These are phyloP conservation scores for Huiozyma naganishii DNA, from an alignment of 805 yeast species.

Conservation along the genomic window DNA sequence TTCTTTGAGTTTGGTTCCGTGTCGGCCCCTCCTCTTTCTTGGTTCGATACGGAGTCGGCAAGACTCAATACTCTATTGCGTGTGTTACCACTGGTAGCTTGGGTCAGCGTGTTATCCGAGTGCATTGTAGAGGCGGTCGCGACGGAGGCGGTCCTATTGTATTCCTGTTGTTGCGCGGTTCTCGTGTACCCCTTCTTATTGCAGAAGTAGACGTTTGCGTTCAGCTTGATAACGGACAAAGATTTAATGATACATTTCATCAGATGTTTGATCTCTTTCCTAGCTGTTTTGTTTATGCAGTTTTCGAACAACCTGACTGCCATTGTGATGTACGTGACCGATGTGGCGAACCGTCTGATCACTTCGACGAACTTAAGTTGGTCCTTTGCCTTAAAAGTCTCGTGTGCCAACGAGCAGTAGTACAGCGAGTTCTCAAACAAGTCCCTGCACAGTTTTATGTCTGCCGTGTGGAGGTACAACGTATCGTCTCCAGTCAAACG, in stretches of 20 bases:
- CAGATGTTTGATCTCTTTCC: conserved; percentile 1
- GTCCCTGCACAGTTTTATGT: conserved; percentile 27
- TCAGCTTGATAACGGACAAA: neutral
- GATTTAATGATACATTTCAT: neutral
- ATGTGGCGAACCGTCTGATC: neutral
- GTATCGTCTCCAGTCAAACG: conserved; percentile 28
- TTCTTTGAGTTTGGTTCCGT: neutral
- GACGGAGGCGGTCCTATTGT: neutral
- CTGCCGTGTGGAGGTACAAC: conserved; percentile 51
- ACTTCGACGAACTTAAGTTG: neutral
- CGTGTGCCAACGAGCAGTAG: neutral
- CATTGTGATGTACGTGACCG: neutral
- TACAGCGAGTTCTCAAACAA: conserved; percentile 1
- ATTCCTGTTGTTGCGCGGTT: neutral
- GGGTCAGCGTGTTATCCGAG: neutral
- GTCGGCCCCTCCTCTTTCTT: neutral
- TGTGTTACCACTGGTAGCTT: neutral
- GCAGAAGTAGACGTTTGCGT: neutral
- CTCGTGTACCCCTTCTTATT: neutral
- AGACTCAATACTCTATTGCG: neutral
- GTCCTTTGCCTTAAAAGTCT: neutral
- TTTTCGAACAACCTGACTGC: neutral
- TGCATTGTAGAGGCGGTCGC: neutral
- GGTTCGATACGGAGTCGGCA: neutral
- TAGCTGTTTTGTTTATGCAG: neutral